A percentile compares a stretch with the other conserved stretches of the same genome.
Evolutionary conservation across 305 asterid species (phyloP).

Genomic region (Fraxinus albicans): DNA sequence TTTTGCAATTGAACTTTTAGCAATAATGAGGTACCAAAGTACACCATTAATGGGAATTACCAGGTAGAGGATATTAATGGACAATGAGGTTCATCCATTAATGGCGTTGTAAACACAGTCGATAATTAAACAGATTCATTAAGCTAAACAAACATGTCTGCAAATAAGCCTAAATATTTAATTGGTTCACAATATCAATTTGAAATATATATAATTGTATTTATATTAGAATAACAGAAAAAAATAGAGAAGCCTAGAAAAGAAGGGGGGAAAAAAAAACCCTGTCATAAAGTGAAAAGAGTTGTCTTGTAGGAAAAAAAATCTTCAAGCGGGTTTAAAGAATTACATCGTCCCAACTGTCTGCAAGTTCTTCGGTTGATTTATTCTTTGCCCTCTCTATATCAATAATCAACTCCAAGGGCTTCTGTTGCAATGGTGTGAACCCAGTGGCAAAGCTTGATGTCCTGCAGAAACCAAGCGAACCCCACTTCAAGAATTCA

Average conservation of each 20-base stretch:
- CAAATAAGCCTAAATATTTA: background rate
- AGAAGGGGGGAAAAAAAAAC: background rate
- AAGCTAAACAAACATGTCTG: background rate
- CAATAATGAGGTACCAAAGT: background rate
- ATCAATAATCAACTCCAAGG: conserved; percentile 72
- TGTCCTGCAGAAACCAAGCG: conserved; percentile 53
- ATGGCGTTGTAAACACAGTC: background rate
- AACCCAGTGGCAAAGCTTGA: conserved; percentile 79
- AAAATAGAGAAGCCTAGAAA: background rate
- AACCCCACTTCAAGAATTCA: conserved; percentile 44
- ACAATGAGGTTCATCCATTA: background rate
- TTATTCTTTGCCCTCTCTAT: conserved; percentile 69
- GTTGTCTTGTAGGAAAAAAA: background rate
- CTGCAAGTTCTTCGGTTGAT: conserved; percentile 75
- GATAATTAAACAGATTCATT: background rate
- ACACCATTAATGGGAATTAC: background rate
- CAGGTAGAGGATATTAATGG: background rate
- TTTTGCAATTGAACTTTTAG: background rate
- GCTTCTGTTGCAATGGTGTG: conserved; percentile 65
- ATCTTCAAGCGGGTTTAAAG: conserved; percentile 14
- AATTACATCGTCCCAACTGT: conserved; percentile 86
- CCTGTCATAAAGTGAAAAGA: background rate
- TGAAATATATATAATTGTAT: background rate
- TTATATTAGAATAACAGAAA: background rate
- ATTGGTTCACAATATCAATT: background rate